Base-by-base conservation (phyloP, 108 stramenopile genomes). In the Cyclotella atomus region DNA sequence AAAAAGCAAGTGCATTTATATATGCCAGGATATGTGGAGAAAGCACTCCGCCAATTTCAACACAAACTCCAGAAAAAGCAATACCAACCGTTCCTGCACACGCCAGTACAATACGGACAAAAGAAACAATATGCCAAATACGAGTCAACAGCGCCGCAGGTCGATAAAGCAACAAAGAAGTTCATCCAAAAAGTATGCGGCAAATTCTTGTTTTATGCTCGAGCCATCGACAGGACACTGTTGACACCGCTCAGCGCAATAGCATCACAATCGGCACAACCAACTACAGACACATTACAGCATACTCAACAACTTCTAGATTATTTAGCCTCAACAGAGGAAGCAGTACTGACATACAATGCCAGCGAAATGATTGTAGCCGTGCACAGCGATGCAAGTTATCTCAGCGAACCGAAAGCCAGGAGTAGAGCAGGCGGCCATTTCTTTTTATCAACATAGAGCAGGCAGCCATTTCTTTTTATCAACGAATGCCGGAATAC, bases 21-120 rank as follows among this genome's bases (percentile, higher is more conserved):
- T 27, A 82, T 87, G 81, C 87, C 87, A 27, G 82, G 75, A 2
- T 88, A 85, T 38, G 65, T 85, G n/a, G 65, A 73, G 59, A 71
- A 64, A 53, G n/a, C n/a, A n/a, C n/a, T n/a, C n/a, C n/a, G n/a
- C n/a, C n/a, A n/a, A n/a, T n/a, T n/a, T n/a, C n/a, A 72, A 67
- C 82, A 12, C 14, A 50, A 16, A n/a, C 41, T n/a, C 82, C n/a
- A n/a, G n/a, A n/a, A n/a, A n/a, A n/a, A 81, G 1, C 67, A 88
- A 55, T 34, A 84, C 38, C 43, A 69, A 3, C 87, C 84, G 0
- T 45, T 52, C 59, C 68, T 33, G 12, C 38, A 50, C 7, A n/a
- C 29, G 5, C 25, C 23, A 0, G 71, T 72, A 12, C 20, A 44
- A 21, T 87, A 83, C 63, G 83, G 83, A 24, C 21, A 65, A 24